Conservation (phyloP, 1,284 basidiomycete species). For the Tremellales sp. region DNA sequence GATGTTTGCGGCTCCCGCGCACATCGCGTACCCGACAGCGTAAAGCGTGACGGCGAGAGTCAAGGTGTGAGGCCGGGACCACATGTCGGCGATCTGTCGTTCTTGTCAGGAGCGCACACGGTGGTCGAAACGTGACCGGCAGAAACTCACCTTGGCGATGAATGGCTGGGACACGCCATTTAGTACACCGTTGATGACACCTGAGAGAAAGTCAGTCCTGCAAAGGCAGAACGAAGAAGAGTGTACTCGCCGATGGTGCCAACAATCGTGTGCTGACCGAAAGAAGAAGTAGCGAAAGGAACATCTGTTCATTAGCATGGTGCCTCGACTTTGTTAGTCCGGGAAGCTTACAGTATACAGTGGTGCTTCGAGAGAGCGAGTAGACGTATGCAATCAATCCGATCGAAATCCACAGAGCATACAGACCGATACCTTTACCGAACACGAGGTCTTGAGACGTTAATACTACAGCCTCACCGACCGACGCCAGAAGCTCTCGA, state of each 20-base stretch:
- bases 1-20: constrained; percentile 29
- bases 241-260: constrained; percentile 37
- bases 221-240: too few species aligned
- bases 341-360: constrained; percentile 14
- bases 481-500: neutral
- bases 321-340: too few species aligned
- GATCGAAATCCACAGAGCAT: constrained; percentile 24
- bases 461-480: neutral
- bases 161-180: constrained; percentile 6
- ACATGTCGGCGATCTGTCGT: constrained; percentile 19
- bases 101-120: neutral
- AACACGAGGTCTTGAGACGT: constrained; percentile 29
- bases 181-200: constrained; percentile 17
- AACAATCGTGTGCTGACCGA: constrained; percentile 34
- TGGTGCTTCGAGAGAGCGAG: constrained; percentile 25
- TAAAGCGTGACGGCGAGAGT: constrained; percentile 25
- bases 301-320: constrained; percentile 11
- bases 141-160: constrained; percentile 5
- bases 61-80: constrained; percentile 22
- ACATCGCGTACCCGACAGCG: constrained; percentile 32
- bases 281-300: constrained; percentile 35
- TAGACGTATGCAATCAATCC: constrained; percentile 27
- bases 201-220: too few species aligned
- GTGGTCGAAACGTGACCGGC: too few species aligned
- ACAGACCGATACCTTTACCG: constrained; percentile 19